These are phyloP conservation scores for Osmanthus fragrans DNA, from an alignment of 257 asterid genomes.

Conservation along the genomic window DNA sequence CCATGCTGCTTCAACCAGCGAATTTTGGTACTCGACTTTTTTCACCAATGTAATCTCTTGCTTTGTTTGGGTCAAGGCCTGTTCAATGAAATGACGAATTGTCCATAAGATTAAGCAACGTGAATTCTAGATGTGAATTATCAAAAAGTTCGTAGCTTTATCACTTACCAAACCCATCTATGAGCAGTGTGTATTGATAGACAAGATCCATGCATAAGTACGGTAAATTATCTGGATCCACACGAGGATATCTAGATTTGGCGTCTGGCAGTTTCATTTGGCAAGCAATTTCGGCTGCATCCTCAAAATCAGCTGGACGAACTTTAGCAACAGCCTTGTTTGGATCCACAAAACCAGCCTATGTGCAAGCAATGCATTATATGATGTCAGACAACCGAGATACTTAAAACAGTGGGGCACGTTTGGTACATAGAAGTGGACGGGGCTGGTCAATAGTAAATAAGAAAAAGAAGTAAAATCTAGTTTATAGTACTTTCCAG, in stretches of 20 bases:
- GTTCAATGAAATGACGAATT: constrained; percentile 13
- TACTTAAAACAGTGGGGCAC: not conserved
- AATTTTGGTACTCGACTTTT: constrained; percentile 54
- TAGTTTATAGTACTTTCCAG: not conserved
- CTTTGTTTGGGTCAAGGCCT: constrained; percentile 62
- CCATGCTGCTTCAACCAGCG: constrained; percentile 80
- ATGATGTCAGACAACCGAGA: not conserved
- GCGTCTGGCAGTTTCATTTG: constrained; percentile 64
- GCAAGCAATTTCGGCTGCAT: constrained; percentile 86
- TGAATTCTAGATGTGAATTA: not conserved
- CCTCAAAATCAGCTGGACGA: constrained; percentile 77
- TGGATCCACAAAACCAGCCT: constrained; percentile 91
- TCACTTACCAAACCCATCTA: constrained; percentile 92
- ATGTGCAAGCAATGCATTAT: constrained; percentile 2
- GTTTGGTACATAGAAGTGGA: not conserved
- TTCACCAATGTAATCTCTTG: constrained; percentile 62
- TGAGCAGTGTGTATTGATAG: constrained; percentile 82
- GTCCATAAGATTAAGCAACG: not conserved
- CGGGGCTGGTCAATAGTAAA: not conserved
- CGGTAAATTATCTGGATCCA: constrained; percentile 74
- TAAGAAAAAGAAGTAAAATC: not conserved
- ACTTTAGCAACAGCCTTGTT: constrained; percentile 71
- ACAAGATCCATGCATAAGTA: constrained; percentile 95
- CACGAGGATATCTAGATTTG: constrained; percentile 52
- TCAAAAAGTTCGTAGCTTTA: not conserved